Percentiles rank a stretch among this genome's conserved stretches.
These are phyloP conservation scores for Fraxinus latifolia DNA, from an alignment of 305 asterid species.

Conservation along the genomic window DNA sequence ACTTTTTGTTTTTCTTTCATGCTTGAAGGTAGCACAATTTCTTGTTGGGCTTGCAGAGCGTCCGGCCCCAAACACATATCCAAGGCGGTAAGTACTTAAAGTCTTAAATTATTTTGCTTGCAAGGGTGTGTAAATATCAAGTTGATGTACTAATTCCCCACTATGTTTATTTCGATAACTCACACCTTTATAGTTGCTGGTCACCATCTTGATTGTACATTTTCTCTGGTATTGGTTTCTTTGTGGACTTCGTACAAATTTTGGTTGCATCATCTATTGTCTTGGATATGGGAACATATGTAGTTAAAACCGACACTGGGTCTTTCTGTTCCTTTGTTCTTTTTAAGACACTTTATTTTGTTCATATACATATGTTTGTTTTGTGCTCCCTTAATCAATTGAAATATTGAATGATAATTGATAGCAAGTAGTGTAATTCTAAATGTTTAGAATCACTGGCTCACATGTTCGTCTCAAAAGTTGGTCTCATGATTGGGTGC, in stretches of 20 bases:
- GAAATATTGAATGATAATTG: neutral
- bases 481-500: neutral
- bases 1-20: slow-evolving; percentile 11
- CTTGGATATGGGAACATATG: neutral
- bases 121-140: slow-evolving; percentile 8
- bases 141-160: slow-evolving; percentile 12
- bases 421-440: neutral
- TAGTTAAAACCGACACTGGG: slow-evolving; percentile 1
- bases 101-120: slow-evolving; percentile 20
- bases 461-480: neutral
- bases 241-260: neutral
- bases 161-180: slow-evolving; percentile 16
- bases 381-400: neutral
- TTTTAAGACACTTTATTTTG: neutral
- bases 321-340: neutral
- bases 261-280: neutral
- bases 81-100: slow-evolving; percentile 58
- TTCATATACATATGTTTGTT: neutral
- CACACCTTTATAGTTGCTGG: neutral
- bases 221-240: neutral
- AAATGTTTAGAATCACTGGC: neutral
- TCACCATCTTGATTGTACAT: neutral
- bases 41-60: slow-evolving; percentile 91
- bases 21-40: slow-evolving; percentile 78
- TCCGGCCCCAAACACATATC: slow-evolving; percentile 64